Evolutionary conservation across 2,329 filamentous ascomycete genomes (phyloP).

Genomic region (Xylaria sp.): DNA sequence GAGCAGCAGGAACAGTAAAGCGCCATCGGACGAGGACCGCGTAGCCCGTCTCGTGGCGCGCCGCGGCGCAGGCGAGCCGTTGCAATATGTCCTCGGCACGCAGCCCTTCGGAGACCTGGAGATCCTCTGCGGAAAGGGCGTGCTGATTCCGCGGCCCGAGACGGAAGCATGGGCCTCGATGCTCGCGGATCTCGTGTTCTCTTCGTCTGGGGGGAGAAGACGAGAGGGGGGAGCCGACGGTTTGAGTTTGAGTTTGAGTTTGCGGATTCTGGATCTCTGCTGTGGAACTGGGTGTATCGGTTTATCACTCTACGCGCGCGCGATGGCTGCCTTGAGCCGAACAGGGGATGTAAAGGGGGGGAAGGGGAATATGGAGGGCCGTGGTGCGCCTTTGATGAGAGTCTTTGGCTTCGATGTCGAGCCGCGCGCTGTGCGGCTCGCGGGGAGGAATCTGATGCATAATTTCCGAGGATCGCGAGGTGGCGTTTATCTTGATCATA

Average conservation of each 20-base stretch:
- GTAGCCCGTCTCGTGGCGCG: constrained; percentile 60
- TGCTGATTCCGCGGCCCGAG: constrained; percentile 86
- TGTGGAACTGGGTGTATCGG: constrained; percentile 93
- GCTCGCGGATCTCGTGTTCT: constrained; percentile 57
- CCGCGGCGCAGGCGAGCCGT: constrained; percentile 72
- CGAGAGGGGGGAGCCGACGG: constrained; percentile 15
- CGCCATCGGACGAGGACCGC: not conserved
- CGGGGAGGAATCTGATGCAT: constrained; percentile 69
- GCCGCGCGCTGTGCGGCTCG: constrained; percentile 70
- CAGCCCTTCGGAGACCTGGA: constrained; percentile 90
- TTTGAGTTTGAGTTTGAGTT: constrained; percentile 9
- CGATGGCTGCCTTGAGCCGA: not conserved
- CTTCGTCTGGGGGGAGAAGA: not conserved
- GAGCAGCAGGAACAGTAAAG: no score
- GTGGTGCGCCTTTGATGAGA: constrained; percentile 52
- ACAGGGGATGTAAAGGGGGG: not conserved
- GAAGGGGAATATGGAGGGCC: constrained; percentile 51
- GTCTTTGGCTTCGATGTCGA: constrained; percentile 78
- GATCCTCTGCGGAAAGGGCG: constrained; percentile 78
- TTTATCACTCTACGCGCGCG: constrained; percentile 72
- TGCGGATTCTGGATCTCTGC: constrained; percentile 85
- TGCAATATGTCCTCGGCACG: constrained; percentile 90
- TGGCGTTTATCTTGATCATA: constrained; percentile 29
- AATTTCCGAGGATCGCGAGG: constrained; percentile 54
- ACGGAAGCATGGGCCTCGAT: constrained; percentile 75